phyloP scores from a whole-genome alignment of 441 rosid species.

The Croton setiger region DNA sequence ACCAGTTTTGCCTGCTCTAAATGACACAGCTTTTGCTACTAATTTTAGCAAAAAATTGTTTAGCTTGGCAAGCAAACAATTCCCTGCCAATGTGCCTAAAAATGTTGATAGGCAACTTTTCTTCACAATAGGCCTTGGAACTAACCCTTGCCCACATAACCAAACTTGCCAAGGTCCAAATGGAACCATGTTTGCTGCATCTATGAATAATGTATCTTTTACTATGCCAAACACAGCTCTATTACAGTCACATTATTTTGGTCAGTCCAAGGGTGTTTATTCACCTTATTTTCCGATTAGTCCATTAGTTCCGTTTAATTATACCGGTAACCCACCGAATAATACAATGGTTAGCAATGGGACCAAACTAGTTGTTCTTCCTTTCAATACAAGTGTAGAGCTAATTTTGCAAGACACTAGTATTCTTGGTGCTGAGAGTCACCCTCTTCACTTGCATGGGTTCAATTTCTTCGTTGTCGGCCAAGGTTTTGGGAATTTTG shows the following conservation, averaged over 20 bases:
- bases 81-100: conserved; percentile 67
- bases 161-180: conserved; percentile 78
- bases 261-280: conserved; percentile 32
- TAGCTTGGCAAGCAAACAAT: conserved; percentile 45
- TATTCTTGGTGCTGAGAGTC: conserved; percentile 44
- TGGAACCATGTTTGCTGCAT: conserved; percentile 32
- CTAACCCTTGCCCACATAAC: conserved; percentile 59
- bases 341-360: conserved; percentile 37
- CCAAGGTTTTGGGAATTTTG: conserved; percentile 69
- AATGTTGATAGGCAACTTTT: conserved; percentile 51
- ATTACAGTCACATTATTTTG: conserved; percentile 54
- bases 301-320: conserved; percentile 30
- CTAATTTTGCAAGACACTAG: conserved; percentile 39
- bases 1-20: conserved; percentile 57
- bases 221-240: conserved; percentile 62
- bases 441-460: conserved; percentile 56
- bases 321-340: conserved; percentile 38
- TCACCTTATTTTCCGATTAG: conserved; percentile 28
- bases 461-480: conserved; percentile 73
- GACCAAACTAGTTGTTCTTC: conserved; percentile 53
- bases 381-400: conserved; percentile 59
- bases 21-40: conserved; percentile 55
- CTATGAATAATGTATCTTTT: conserved; percentile 48
- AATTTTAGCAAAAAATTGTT: conserved; percentile 45
- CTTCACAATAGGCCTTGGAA: conserved; percentile 67